Conservation (phyloP, 78 protist species). For the Tieghemostelium lacteum region DNA sequence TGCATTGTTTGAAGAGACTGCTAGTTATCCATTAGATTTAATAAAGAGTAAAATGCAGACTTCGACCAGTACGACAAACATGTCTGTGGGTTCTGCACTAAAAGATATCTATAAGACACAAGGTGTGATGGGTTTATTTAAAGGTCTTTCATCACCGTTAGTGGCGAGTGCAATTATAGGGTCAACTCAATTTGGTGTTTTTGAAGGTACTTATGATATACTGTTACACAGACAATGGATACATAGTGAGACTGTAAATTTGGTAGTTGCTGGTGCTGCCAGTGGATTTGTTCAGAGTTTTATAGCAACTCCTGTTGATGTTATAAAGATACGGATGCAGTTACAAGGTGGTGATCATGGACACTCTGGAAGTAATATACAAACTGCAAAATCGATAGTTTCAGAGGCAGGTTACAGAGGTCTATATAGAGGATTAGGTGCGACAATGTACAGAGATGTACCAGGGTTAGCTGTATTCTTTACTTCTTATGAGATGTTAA, state of each 20-base stretch:
- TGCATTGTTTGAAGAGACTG: slow-evolving; percentile 1
- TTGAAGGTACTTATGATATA: slow-evolving; percentile 1
- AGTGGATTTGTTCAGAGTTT: slow-evolving; percentile 44
- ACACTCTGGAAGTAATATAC: background rate
- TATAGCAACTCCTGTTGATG: slow-evolving; percentile 31
- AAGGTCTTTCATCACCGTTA: slow-evolving; percentile 35
- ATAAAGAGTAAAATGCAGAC: background rate
- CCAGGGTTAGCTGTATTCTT: slow-evolving; percentile 42
- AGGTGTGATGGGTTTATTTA: slow-evolving; percentile 43
- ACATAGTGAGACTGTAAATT: background rate
- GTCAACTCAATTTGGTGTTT: slow-evolving; percentile 26
- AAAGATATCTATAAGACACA: slow-evolving; percentile 13
- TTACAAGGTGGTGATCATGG: background rate
- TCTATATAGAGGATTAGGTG: slow-evolving; percentile 22
- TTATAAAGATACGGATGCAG: slow-evolving; percentile 38
- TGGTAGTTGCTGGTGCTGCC: background rate
- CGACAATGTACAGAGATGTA: slow-evolving; percentile 32
- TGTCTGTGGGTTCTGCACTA: background rate
- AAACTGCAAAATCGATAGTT: slow-evolving; percentile 6
- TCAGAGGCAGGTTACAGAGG: slow-evolving; percentile 6
- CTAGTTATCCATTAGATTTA: background rate
- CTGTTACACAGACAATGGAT: background rate
- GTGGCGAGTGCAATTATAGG: slow-evolving; percentile 1
- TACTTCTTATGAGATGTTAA: slow-evolving; percentile 16
- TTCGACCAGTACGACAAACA: background rate